Conservation (phyloP, 208 protist species). For the Tritrichomonas foetus region DNA sequence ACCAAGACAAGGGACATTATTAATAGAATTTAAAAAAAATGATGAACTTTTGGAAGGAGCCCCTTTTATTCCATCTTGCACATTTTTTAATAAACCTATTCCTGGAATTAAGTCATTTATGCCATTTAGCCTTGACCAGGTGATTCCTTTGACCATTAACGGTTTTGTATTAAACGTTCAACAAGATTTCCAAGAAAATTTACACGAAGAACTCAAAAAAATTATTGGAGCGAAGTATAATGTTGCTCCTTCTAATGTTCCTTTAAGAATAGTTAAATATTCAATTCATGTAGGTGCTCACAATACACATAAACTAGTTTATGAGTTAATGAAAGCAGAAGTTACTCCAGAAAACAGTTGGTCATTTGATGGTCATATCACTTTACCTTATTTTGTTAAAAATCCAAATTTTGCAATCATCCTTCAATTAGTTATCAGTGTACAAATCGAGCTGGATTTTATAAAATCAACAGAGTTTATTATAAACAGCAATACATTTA, state of each 20-base stretch:
- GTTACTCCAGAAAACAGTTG: not conserved
- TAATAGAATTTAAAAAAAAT: not conserved
- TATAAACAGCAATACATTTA: no score
- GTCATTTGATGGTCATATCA: constrained; percentile 12
- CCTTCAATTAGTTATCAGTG: not conserved
- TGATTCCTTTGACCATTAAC: not conserved
- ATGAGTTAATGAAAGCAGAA: not conserved
- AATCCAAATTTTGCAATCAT: not conserved
- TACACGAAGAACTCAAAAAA: not conserved
- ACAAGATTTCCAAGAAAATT: not conserved
- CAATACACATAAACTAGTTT: not conserved
- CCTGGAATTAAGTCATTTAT: not conserved
- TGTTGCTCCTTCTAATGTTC: not conserved
- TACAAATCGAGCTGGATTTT: not conserved
- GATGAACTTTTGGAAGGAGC: not conserved
- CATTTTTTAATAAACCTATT: not conserved
- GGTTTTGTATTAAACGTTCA: not conserved
- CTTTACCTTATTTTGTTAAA: not conserved
- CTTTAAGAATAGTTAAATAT: not conserved
- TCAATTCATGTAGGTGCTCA: not conserved
- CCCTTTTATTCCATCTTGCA: not conserved
- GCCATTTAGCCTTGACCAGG: not conserved
- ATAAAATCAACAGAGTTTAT: not conserved
- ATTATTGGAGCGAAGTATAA: not conserved
- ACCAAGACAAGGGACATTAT: not conserved